Evolutionary conservation across 2,329 filamentous ascomycete species (phyloP), one percentile per base, ranked within the genome.

Genomic region (Colletotrichum sublineola): DNA sequence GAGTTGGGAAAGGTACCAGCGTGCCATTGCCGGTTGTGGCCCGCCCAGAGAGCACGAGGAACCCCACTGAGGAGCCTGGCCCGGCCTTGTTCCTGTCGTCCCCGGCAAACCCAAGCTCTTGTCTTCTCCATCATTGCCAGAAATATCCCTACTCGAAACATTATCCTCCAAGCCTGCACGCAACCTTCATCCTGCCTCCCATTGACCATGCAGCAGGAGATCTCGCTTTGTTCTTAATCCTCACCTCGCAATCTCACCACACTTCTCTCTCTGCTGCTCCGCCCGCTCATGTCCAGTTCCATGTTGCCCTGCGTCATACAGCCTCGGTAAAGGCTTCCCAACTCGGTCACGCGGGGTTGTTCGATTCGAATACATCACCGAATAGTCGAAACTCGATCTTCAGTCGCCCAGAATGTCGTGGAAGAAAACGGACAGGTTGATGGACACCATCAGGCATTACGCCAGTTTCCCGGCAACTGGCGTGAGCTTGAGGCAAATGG

Each of bases 391-490:
- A 12, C 33, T 75, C 68, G 74, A 75, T 77, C 74, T 76, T 67
- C 68, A 71, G 63, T 65, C 74, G 75, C 77, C 80, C 85, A 87
- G 79, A 82, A 98, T 98, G 95, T 93, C 93, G 87, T 98, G 96
- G 96, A 97, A 92, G 87, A 93, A 92, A 82, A 93, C 93, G 75
- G 93, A 95, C 83, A 89, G 90, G 85, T 85, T 98, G 91, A 96
- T 97, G 94, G 93, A 96, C 78, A 97, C 93, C 87, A 98, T 98
- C 92, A 91, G 93, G 84, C 95, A 98, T 85, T 98, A 98, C 89
- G 94, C 95, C 82, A 94, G 91, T 84, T 99, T 98, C 84, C 96
- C 96, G 76, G 96, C 96, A 74, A 99, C 96, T 18, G 96, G 96
- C 79, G 94, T 97, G 78, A 98, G 95, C 81, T 88, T 99, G 83